Evolutionary conservation across 495 filamentous ascomycete species (phyloP).

Genomic region (Cenococcum geophilum): DNA sequence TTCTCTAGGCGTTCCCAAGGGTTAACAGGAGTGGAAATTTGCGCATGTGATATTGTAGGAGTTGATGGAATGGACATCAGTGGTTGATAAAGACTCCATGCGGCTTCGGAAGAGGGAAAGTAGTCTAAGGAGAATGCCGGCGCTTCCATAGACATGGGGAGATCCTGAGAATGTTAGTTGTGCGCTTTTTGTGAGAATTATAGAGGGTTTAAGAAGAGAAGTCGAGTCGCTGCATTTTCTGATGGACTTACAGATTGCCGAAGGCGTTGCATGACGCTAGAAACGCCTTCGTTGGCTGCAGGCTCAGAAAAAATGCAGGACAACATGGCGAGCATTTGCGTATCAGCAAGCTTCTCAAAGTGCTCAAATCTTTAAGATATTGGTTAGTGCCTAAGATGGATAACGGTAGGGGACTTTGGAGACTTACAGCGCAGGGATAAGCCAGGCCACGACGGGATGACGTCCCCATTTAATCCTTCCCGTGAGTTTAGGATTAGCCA

Average conservation of each 20-base stretch:
- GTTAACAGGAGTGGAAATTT: conserved; percentile 38
- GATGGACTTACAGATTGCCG: conserved; percentile 36
- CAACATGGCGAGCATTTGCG: conserved; percentile 94
- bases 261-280: conserved; percentile 31
- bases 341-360: conserved; percentile 71
- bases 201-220: no score
- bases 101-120: conserved; percentile 55
- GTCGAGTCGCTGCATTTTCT: no score
- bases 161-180: conserved; percentile 14
- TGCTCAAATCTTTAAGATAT: conserved; percentile 49
- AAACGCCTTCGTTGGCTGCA: conserved; percentile 33
- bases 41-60: conserved; percentile 19
- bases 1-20: conserved; percentile 50
- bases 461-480: conserved; percentile 77
- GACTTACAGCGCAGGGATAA: conserved; percentile 49
- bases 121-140: conserved; percentile 63
- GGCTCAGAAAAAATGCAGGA: conserved; percentile 76
- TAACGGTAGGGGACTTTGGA: no score
- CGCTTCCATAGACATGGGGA: conserved; percentile 58
- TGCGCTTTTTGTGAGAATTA: no score
- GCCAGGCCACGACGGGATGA: conserved; percentile 71
- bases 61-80: conserved; percentile 42
- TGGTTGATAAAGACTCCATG: conserved; percentile 46
- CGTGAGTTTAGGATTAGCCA: conserved; percentile 31
- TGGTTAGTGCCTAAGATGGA: no score